Base-by-base conservation (phyloP, 1,284 basidiomycete genomes). In the Microbotryomycetes sp. region DNA sequence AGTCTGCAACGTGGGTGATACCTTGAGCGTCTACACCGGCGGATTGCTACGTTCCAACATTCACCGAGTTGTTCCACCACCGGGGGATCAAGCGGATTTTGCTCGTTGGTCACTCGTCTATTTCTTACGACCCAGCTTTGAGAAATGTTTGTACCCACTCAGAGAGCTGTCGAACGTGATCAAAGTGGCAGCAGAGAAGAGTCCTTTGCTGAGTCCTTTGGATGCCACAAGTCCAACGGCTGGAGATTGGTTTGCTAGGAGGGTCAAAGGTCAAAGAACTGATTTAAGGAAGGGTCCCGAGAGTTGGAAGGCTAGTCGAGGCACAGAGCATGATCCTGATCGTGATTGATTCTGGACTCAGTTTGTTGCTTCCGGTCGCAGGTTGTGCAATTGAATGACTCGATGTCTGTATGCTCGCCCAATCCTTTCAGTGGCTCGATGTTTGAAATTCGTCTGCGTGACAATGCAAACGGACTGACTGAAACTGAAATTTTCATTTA, bases 31-130 rank as follows among this genome's bases (percentile, higher is more conserved):
- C 1, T 59, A 59, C 76, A 12, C 66, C 79, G 59, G 80, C 79
- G 56, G 70, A 76, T 36, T 61, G 9, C 45, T 58, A 70, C 77
- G 80, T 22, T 83, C 82, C 14, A 83, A 81, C 64, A 72, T 83
- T 45, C 81, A 84, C 69, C 79, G 80, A 16, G 79, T 80, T 2
- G 74, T 80, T 16, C 49, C 57, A 19, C 57, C 57, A 36, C 57
- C 57, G 32, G 57, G 57, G 22, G 57, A 59, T 16, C 57, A 59
- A 45, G 28, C 49, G 5, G 52, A 53, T 26, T 46, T 29, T 28
- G 47, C 57, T 9, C 26, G 57, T 25, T 59, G 57, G 57, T 59
- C 57, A 19, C 31, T 59, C 6, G 57, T 59, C 19, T 59, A 51
- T 25, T 59, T 59, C 49, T 42, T 59, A 25, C 26, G 57, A 23